Evolutionary conservation across 805 yeast genomes (phyloP).

Genomic region (Teunomyces stri): DNA sequence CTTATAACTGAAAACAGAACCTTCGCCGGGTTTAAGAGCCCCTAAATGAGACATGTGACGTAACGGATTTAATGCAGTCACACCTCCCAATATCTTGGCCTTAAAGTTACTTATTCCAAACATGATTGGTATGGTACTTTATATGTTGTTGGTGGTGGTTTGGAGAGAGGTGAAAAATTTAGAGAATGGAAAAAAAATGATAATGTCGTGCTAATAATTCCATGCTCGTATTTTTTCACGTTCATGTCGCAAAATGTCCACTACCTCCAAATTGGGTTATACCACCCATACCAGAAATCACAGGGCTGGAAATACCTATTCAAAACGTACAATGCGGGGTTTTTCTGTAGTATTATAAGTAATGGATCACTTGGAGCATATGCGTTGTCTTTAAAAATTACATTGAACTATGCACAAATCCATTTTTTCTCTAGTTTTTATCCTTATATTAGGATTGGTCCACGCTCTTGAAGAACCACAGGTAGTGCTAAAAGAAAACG

Average conservation of each 20-base stretch:
- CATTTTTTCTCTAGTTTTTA: neutral
- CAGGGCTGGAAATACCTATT: neutral
- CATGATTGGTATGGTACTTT: neutral
- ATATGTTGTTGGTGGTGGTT: neutral
- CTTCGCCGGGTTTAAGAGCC: constrained; percentile 54
- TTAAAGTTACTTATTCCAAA: constrained; percentile 3
- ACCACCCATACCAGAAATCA: neutral
- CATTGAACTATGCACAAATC: neutral
- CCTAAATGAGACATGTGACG: constrained; percentile 33
- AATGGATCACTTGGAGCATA: neutral
- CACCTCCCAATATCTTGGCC: constrained; percentile 1
- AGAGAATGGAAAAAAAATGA: neutral
- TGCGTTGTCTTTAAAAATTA: no score
- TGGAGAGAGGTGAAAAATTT: neutral
- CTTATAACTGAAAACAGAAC: constrained; percentile 59
- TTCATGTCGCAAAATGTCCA: constrained; percentile 3
- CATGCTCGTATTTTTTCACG: neutral
- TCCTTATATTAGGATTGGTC: neutral
- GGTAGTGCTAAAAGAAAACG: neutral
- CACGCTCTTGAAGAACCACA: neutral
- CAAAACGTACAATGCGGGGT: neutral
- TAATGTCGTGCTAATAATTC: neutral
- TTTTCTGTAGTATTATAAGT: neutral
- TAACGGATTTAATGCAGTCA: constrained; percentile 1
- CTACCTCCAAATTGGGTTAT: neutral